Evolutionary conservation across 148 eudicot species (phyloP), one percentile per base, ranked within the genome.

Genomic region (Chenopodium formosanum): DNA sequence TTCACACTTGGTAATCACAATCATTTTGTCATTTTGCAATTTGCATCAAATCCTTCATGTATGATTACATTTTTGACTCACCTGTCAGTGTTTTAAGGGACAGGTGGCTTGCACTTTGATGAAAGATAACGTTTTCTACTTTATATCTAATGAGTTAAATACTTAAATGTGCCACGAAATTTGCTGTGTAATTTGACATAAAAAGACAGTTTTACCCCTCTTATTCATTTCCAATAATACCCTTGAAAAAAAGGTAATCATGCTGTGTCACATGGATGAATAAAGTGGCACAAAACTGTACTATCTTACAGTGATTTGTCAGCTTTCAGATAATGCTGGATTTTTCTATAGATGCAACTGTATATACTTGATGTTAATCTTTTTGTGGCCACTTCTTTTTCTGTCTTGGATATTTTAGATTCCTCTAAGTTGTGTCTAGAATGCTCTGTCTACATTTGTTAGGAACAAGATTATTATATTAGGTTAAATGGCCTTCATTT

Each of bases 61-160:
- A 79, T 74, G 76, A 79, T 73, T 74, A 29, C 68, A 53, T 37
- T 74, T 65, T 74, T 79, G 74, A 74, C 70, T 82, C 84, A 82
- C 67, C 70, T 47, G 29, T 82, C 73, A 72, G 70, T 58, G 16
- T 46, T 76, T 79, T 58, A 66, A 25, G 46, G 16, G 81, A 62
- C 72, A 67, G 70, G 69, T 83, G 74, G 46, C 20, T 71, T 50
- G 60, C 84, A 82, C 81, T 82, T 82, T 71, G 66, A 47, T 72
- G 75, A 82, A 75, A 72, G 77, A n/a, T 34, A 22, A 48, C 25
- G 66, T 25, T 64, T 44, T 81, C 34, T 46, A 14, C 70, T 74
- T 74, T 73, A 22, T 74, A 56, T 14, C 5, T 19, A 2, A 25
- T 32, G 72, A 62, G 72, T 75, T 76, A 68, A 75, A 34, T 68